Percentiles rank a stretch among this genome's conserved stretches.
Evolutionary conservation across 192 early-diverging fungal genomes (phyloP).

Genomic region (Phycomyces nitens): DNA sequence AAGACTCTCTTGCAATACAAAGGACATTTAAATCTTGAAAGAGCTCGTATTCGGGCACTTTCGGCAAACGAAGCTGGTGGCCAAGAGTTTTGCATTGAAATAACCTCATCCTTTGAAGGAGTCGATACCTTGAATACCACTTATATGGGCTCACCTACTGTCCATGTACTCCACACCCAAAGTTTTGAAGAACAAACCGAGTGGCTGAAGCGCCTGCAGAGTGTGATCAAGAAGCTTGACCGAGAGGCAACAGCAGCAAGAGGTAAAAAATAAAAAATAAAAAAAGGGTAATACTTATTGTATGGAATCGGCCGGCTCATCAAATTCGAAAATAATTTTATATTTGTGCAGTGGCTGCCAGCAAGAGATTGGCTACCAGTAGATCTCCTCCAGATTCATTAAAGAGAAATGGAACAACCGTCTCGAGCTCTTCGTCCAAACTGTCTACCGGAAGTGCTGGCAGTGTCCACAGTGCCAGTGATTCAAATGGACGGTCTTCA

Average conservation of each 20-base stretch:
- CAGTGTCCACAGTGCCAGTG: no score
- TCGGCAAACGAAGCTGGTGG: not conserved
- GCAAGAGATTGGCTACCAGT: not conserved
- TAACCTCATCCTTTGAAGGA: conserved; percentile 9
- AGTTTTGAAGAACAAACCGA: conserved; percentile 12
- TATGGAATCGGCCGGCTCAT: no score
- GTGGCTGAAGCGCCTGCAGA: conserved; percentile 20
- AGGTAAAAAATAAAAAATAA: conserved; percentile 6
- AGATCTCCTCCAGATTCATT: not conserved
- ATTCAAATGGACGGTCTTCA: no score
- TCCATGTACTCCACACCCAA: conserved; percentile 11
- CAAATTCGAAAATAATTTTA: no score
- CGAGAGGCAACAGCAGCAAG: conserved; percentile 2
- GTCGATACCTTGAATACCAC: conserved; percentile 23
- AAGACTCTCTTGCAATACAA: conserved; percentile 21
- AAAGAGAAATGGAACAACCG: not conserved
- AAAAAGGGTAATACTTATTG: not conserved
- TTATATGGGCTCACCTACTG: conserved; percentile 17
- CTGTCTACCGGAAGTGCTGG: no score
- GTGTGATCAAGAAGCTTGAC: conserved; percentile 11
- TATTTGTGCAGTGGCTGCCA: not conserved
- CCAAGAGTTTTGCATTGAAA: conserved; percentile 11
- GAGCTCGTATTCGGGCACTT: conserved; percentile 9
- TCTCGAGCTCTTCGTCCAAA: not conserved
- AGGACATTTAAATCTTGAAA: conserved; percentile 15